Evolutionary conservation across 352 stramenopile genomes (phyloP).

Genomic region (Globisporangium nodosum): DNA sequence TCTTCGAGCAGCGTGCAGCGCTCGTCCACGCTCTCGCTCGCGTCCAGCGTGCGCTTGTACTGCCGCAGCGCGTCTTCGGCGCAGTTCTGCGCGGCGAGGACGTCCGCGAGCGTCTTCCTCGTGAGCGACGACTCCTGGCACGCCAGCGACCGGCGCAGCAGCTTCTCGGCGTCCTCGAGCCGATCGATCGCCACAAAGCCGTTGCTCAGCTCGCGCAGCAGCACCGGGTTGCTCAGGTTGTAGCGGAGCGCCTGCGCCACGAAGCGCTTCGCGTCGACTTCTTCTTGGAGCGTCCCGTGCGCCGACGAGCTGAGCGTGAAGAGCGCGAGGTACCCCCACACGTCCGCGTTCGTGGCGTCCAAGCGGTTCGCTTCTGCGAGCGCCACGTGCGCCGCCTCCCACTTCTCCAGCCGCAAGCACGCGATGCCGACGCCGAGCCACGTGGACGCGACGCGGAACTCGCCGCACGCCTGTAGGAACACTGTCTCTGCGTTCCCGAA

Average conservation of each 20-base stretch:
- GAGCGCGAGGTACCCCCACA: conserved; percentile 77
- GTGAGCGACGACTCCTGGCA: conserved; percentile 72
- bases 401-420: conserved; percentile 55
- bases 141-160: conserved; percentile 59
- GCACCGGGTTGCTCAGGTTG: conserved; percentile 49
- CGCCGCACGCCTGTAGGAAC: conserved; percentile 51
- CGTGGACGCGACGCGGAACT: conserved; percentile 59
- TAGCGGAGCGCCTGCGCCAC: conserved; percentile 59
- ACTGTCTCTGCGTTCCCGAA: conserved; percentile 44
- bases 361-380: conserved; percentile 73
- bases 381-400: conserved; percentile 45
- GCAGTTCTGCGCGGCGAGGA: conserved; percentile 75
- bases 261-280: conserved; percentile 37
- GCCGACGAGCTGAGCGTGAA: conserved; percentile 28
- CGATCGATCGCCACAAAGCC: conserved; percentile 72
- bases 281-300: conserved; percentile 24
- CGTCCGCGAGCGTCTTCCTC: conserved; percentile 70
- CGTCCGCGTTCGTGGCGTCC: conserved; percentile 55
- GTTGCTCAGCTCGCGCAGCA: conserved; percentile 79
- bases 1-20: conserved; percentile 49
- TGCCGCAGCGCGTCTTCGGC: conserved; percentile 64
- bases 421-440: conserved; percentile 80
- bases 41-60: conserved; percentile 59
- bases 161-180: conserved; percentile 61
- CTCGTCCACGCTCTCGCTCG: conserved; percentile 27